phyloP scores from a whole-genome alignment of 2,329 filamentous ascomycete genomes.

The Didymella sp. region DNA sequence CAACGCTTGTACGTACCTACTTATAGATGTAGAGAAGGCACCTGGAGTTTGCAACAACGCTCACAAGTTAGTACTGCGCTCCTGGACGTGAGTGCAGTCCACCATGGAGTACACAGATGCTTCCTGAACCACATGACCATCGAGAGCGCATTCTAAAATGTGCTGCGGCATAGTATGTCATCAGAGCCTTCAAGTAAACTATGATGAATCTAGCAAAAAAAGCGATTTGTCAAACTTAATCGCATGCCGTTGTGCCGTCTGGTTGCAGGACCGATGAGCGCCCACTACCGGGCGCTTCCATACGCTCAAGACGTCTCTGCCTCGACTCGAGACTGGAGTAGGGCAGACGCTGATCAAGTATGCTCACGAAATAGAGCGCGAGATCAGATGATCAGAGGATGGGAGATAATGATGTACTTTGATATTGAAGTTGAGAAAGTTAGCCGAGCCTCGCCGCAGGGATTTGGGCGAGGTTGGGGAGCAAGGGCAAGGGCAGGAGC shows the following conservation, averaged over 20 bases:
- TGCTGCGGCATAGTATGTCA: neutral
- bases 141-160: neutral
- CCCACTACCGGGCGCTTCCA: neutral
- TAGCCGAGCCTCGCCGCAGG: slow-evolving; percentile 5
- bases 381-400: slow-evolving; percentile 1
- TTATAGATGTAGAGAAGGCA: no score
- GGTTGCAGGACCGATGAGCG: neutral
- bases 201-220: neutral
- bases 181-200: neutral
- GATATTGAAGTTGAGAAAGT: neutral
- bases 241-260: neutral
- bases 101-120: no score
- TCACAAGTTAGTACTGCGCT: no score
- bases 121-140: no score
- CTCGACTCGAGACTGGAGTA: neutral
- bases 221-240: neutral
- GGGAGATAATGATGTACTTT: neutral
- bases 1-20: no score
- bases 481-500: neutral
- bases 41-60: no score
- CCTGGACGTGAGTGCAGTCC: neutral
- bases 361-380: slow-evolving; percentile 1
- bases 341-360: slow-evolving; percentile 1
- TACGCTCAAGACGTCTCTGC: neutral
- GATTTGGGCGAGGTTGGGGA: neutral